These are phyloP conservation scores for Cryptosporidium xiaoi DNA, from an alignment of 169 alveolate species.

Conservation along the genomic window DNA sequence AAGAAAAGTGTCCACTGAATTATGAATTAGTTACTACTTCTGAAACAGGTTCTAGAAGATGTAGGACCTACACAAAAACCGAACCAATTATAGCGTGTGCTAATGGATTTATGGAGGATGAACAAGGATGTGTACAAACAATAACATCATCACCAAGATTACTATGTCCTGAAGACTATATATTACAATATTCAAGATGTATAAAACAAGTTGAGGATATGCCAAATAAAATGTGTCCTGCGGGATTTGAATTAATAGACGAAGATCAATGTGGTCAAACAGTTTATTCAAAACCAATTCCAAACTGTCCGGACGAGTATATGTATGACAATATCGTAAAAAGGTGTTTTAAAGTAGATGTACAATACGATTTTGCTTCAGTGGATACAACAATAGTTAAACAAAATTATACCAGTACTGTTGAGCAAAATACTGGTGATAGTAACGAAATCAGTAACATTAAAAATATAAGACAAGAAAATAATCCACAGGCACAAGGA, in stretches of 20 bases:
- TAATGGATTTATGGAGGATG: conserved; percentile 58
- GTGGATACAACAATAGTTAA: conserved; percentile 29
- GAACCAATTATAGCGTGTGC: conserved; percentile 73
- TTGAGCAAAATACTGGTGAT: conserved; percentile 1
- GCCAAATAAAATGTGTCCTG: conserved; percentile 74
- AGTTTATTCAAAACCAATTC: conserved; percentile 62
- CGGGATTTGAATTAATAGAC: conserved; percentile 63
- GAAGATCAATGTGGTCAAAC: conserved; percentile 68
- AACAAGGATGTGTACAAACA: conserved; percentile 56
- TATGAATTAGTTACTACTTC: conserved; percentile 72
- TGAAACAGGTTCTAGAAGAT: conserved; percentile 64
- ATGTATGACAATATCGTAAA: conserved; percentile 58
- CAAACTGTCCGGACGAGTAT: conserved; percentile 70
- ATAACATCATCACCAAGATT: conserved; percentile 51
- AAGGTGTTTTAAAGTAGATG: conserved; percentile 63
- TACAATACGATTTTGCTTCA: conserved; percentile 66
- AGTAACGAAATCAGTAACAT: background rate
- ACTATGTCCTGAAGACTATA: conserved; percentile 60
- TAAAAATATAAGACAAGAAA: background rate
- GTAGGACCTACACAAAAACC: conserved; percentile 69
- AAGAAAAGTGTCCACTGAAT: conserved; percentile 66
- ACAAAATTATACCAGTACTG: conserved; percentile 49
- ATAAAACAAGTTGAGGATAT: conserved; percentile 62
- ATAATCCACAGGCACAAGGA: conserved; percentile 10
- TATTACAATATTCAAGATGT: conserved; percentile 72